Conservation (phyloP, 345 rosid genomes). For the Carallia brachiata region DNA sequence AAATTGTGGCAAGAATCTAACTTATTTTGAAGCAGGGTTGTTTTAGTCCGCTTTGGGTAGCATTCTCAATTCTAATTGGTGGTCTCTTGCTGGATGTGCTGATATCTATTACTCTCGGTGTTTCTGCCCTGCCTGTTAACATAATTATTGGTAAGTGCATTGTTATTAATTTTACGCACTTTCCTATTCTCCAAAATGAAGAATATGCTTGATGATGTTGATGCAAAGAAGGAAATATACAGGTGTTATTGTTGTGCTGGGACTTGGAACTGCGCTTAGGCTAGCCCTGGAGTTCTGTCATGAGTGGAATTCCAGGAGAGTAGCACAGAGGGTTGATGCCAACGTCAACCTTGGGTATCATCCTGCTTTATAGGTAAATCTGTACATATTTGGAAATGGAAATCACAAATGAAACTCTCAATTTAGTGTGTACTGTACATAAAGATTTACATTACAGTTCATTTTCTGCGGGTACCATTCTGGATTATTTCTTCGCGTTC, state of each 20-base stretch:
- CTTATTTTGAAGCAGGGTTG: constrained; percentile 52
- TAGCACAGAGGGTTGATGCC: constrained; percentile 60
- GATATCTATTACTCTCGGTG: constrained; percentile 79
- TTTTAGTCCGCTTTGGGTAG: constrained; percentile 88
- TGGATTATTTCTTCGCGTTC: constrained; percentile 11
- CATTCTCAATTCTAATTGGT: constrained; percentile 80
- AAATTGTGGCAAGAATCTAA: constrained; percentile 1
- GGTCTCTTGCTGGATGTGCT: constrained; percentile 84
- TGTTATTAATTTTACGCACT: neutral
- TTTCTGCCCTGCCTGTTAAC: constrained; percentile 83
- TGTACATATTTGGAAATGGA: constrained; percentile 27
- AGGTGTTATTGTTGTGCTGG: constrained; percentile 94
- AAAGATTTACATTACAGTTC: constrained; percentile 16
- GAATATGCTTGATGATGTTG: constrained; percentile 13
- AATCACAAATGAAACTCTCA: constrained; percentile 1
- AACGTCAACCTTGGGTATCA: constrained; percentile 52
- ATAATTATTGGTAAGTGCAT: constrained; percentile 67
- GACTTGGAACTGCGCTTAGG: constrained; percentile 83
- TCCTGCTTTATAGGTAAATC: constrained; percentile 54
- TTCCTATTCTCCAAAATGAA: neutral
- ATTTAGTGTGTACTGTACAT: constrained; percentile 11
- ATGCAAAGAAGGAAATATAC: constrained; percentile 10
- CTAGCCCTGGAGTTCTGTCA: constrained; percentile 77
- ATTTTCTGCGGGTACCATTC: constrained; percentile 5
- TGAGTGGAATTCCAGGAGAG: constrained; percentile 83